Evolutionary conservation across 148 eudicot species (phyloP).

Genomic region (Simmondsia chinensis): DNA sequence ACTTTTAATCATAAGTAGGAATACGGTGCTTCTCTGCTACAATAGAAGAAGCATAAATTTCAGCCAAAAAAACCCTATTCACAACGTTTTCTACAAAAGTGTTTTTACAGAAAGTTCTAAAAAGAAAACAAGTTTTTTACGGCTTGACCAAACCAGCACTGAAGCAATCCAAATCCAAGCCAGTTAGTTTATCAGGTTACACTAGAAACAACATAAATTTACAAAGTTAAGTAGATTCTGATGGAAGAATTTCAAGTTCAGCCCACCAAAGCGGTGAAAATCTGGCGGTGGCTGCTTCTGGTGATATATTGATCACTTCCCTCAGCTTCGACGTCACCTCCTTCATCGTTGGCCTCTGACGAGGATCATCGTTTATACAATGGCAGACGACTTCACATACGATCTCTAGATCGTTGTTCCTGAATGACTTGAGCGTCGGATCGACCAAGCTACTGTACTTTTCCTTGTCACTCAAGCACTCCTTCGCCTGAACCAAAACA

Average conservation of each 20-base stretch:
- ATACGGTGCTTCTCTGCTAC: too few species aligned
- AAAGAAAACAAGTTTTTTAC: too few species aligned
- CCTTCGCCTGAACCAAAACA: constrained; percentile 12
- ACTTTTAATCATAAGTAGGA: too few species aligned
- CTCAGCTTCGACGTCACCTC: constrained; percentile 19
- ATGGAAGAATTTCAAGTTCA: constrained; percentile 63
- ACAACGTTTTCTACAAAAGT: too few species aligned
- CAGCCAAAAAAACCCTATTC: too few species aligned
- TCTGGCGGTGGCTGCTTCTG: constrained; percentile 28
- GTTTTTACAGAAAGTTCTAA: too few species aligned
- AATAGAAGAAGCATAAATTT: too few species aligned
- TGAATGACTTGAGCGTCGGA: constrained; percentile 28
- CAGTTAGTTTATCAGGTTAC: too few species aligned
- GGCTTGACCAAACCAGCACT: too few species aligned
- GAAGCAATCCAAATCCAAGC: too few species aligned
- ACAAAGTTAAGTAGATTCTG: constrained; percentile 23
- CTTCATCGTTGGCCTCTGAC: constrained; percentile 22
- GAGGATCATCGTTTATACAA: constrained; percentile 24
- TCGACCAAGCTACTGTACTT: constrained; percentile 20
- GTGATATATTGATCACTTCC: constrained; percentile 21
- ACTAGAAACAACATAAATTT: too few species aligned
- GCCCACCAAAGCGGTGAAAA: constrained; percentile 84
- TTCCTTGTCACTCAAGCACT: constrained; percentile 19
- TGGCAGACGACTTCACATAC: constrained; percentile 23
- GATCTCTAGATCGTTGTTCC: constrained; percentile 17